Evolutionary conservation across 805 yeast genomes (phyloP), one percentile per base, ranked within the genome.

Genomic region (Kodamaea neixiangensis): DNA sequence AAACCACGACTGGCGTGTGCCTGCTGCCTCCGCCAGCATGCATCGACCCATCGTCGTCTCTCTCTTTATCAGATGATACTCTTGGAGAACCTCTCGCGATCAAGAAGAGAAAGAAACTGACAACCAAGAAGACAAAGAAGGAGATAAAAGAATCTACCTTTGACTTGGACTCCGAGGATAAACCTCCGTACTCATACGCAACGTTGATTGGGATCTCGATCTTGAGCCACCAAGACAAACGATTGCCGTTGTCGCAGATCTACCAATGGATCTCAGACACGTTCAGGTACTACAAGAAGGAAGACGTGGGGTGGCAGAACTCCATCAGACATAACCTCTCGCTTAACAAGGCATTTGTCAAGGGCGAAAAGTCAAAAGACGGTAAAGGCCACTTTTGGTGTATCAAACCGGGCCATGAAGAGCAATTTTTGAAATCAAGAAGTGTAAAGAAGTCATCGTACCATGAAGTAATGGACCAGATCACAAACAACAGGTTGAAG

Each of bases 301-400:
- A 88, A 52, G 96, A 90, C 59, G 87, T 89, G 9, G 97, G 97
- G 21, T 93, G 99, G 99, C 97, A 93, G 69, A 93, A 93, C 70
- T 92, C 97, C 31, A 94, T 93, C 55, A 84, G 99, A 54, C 99
- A 93, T 69, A 93, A 94, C 58, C 74, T 93, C 25, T 90, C 97
- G 10, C 77, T 93, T 59, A 94, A 93, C 69, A 94, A 94, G 64
- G 97, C 97, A 0, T 93, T 93, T 64, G 78, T 87, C 45, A 93
- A 93, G 69, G 86, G 94, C 18, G 96, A 89, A 58, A 87, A 92
- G 66, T 92, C 97, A 10, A 86, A 87, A 58, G 96, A 87, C 70
- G 91, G 93, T 6, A 88, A 88, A 65, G 94, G 94, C 29, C 97
- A 92, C 71, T 93, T 86, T 67, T 93, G 99, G 99, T 83, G 86